Percentiles rank a stretch among this genome's conserved stretches.
Evolutionary conservation across 2,329 filamentous ascomycete species (phyloP).

Genomic region (Trichoderma sp.): DNA sequence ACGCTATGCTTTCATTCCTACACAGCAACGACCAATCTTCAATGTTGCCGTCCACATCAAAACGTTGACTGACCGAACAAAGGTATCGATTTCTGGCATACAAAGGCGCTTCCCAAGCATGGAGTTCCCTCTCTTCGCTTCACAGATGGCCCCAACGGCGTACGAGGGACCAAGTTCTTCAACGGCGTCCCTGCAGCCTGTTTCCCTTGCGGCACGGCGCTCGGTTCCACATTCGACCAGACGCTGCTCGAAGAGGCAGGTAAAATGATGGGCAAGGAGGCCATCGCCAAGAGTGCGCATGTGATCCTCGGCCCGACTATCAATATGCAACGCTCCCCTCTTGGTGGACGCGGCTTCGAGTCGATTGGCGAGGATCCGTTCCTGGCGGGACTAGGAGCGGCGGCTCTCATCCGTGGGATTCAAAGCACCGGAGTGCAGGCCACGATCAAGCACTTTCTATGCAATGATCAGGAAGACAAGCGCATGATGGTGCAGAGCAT

Average conservation of each 20-base stretch:
- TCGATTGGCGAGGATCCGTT: conserved; percentile 62
- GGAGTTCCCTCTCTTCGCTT: conserved; percentile 66
- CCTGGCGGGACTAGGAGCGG: conserved; percentile 57
- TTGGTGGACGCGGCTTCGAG: conserved; percentile 63
- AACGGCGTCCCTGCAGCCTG: conserved; percentile 63
- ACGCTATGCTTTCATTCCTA: too few species aligned
- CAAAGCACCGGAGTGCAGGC: conserved; percentile 59
- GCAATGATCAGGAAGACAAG: conserved; percentile 63
- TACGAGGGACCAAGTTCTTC: conserved; percentile 69
- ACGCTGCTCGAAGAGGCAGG: conserved; percentile 55
- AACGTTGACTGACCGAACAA: conserved; percentile 30
- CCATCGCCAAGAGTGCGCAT: conserved; percentile 60
- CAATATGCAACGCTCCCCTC: conserved; percentile 63
- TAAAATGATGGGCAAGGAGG: conserved; percentile 55
- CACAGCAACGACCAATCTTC: neutral
- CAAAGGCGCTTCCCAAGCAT: conserved; percentile 60
- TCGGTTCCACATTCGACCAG: conserved; percentile 61
- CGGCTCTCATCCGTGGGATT: conserved; percentile 57
- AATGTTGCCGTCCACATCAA: neutral
- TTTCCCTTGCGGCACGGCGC: conserved; percentile 60
- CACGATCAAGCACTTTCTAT: conserved; percentile 63
- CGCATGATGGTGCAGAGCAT: conserved; percentile 59
- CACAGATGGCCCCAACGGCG: conserved; percentile 70
- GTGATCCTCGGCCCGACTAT: conserved; percentile 64
- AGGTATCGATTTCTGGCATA: conserved; percentile 72